Base-by-base conservation (phyloP, 768 basidiomycete species). In the Serendipita sp. region DNA sequence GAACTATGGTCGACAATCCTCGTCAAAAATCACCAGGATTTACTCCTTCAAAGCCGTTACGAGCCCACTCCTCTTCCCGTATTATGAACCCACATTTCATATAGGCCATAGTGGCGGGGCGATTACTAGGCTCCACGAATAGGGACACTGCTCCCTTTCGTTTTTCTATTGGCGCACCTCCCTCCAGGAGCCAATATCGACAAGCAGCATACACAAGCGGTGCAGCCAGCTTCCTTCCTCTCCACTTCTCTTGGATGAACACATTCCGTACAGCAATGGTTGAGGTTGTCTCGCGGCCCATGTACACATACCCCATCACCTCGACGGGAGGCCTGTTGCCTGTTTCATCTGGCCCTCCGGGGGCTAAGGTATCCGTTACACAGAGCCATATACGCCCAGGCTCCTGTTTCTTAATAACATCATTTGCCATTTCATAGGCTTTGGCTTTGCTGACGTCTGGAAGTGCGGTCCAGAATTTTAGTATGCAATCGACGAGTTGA, bases 191-290 rank as follows among this genome's bases (percentile, higher is more conserved):
- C 56, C 56, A 60, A 10, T 35, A 60, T 60, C 37, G 28, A 60
- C 56, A 30, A 37, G 30, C 37, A 10, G 56, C 56, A 34, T 34
- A 10, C 28, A 60, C 56, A 24, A 60, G 35, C 16, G 16, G 30
- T 28, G 30, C 4, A n/a, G 56, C 56, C 28, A 60, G 16, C 10
- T 35, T 35, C 37, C 32, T 60, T 24, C 56, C 56, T 28, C 56
- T 24, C 16, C 16, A 30, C 56, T 4, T 11, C 34, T 28, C 28
- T 8, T 35, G 4, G 16, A 35, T 60, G 34, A 5, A 60, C 28
- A 60, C 56, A n/a, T 60, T 60, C 34, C 56, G 56, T n/a, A 60
- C 11, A 8, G 56, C 56, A 5, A 60, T 60, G 16, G 56, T 60
- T 10, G 11, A n/a, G 8, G 28, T n/a, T 8, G 56, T 60, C 32